Evolutionary conservation across 169 alveolate genomes (phyloP).

Genomic region (Cryptosporidium felis): DNA sequence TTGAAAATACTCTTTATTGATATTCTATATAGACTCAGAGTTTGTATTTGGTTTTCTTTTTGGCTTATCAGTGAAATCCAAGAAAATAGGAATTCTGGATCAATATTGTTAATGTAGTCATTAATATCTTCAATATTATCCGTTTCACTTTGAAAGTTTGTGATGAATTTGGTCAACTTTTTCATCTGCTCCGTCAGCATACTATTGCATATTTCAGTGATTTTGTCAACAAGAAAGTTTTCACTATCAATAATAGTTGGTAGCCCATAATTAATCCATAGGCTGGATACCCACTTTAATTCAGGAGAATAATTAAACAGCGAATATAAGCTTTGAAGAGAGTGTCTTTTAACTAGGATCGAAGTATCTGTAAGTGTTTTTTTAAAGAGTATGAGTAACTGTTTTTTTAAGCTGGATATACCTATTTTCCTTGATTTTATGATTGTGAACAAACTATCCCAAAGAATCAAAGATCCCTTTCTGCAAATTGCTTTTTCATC

Average conservation of each 20-base stretch:
- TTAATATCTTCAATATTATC: not conserved
- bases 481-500: constrained; percentile 71
- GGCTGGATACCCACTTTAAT: constrained; percentile 39
- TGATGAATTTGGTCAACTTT: constrained; percentile 26
- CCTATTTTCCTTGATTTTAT: not conserved
- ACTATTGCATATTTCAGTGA: constrained; percentile 41
- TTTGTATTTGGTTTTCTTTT: constrained; percentile 50
- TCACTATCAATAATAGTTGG: constrained; percentile 58
- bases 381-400: constrained; percentile 2
- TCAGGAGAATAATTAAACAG: constrained; percentile 22
- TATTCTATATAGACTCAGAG: constrained; percentile 13
- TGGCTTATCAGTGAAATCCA: constrained; percentile 45
- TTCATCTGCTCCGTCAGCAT: constrained; percentile 38
- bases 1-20: constrained; percentile 27
- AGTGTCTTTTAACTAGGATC: constrained; percentile 53
- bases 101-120: not conserved
- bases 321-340: constrained; percentile 29
- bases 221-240: constrained; percentile 28
- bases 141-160: not conserved
- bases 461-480: constrained; percentile 34
- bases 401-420: not conserved
- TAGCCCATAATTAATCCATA: constrained; percentile 57
- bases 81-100: constrained; percentile 32
- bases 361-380: constrained; percentile 49
- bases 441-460: constrained; percentile 14